Base-by-base conservation (phyloP, 352 stramenopile species). In the Globisporangium yorkense region DNA sequence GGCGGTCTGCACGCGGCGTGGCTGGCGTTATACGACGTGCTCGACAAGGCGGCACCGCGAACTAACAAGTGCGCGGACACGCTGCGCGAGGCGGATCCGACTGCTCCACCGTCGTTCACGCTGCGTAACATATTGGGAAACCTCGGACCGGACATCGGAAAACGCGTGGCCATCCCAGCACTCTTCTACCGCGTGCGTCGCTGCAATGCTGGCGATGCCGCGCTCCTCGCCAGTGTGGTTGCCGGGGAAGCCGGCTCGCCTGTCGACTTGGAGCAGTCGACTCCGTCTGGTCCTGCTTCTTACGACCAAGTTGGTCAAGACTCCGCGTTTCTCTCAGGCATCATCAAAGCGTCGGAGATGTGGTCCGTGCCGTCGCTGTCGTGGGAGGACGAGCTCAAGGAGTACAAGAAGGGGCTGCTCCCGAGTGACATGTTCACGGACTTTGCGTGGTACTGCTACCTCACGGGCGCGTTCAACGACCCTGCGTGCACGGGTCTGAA, bases 1-100 rank as follows among this genome's bases (percentile, higher is more conserved):
- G 50, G 31, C 13, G 43, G 21, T 31, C 15, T 59, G 29, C 12
- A 29, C n/a, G 15, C 13, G 15, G 44, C 44, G 7, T 47, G 33
- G 20, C 13, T 15, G 4, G 46, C 44, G 13, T 7, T 54, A 6
- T 59, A 54, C 54, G 18, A 53, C 2, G 21, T 20, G 3, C 41
- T 59, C 44, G 54, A 59, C 15, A 43, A 53, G 2, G 43, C n/a
- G 3, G 13, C 41, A 5, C 13, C 33, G 3, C 18, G 31, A 3
- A 46, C 0, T 5, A 53, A 59, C 54, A 37, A 51, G 37, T 59
- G 54, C 21, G 27, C 54, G 0, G n/a, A 59, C 13, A 6, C 44
- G 18, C 20, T 59, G 12, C 53, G 37, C 20, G 18, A 37, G 18
- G 21, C 54, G 10, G 31, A 20, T 9, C 37, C 24, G 24, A 44